Base-by-base conservation (phyloP, 192 early-diverging fungal genomes). In the Podochytrium sp. region DNA sequence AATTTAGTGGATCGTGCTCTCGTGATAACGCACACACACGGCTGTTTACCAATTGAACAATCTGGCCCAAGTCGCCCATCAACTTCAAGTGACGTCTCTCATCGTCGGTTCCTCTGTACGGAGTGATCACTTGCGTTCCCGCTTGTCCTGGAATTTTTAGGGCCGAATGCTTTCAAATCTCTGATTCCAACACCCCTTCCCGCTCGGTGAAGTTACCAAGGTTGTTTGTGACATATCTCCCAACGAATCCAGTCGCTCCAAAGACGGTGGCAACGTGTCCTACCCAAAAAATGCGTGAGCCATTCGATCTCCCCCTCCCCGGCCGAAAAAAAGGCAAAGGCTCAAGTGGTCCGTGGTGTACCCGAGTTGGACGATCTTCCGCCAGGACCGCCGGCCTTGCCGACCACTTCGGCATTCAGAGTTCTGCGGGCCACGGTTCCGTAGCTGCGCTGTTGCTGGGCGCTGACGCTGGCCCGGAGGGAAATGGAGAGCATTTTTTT, bases 201-300 rank as follows among this genome's bases (percentile, higher is more conserved):
- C 53, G 16, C 49, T 52, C 33, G 56, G 60, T 32, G n/a, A n/a
- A n/a, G n/a, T 37, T 86, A 89, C 93, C 95, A 42, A 99, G 87
- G 74, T 93, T 94, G 76, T 92, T 92, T 41, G 98, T 93, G 42
- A 99, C 77, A 76, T 97, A 97, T 57, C 96, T 92, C 52, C 96
- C 97, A 16, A 97, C 84, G 82, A 99, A 97, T 33, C 97, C 97
- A 56, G 93, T 97, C 82, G 90, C 92, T 18, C 97, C 97, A 81
- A 97, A 96, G 25, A 97, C 96, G 16, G 97, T 99, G 33, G 92
- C 93, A 27, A 88, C 89, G 76, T 95, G 93, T 29, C 97, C 97
- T 79, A 43, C 5, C 7, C 71, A 43, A 23, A 72, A 18, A 43
- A 37, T 37, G 27, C 7, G 23, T 18, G 29, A 65, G 7, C 35